A percentile compares a stretch with the other conserved stretches of the same genome.
phyloP scores from a whole-genome alignment of 768 basidiomycete genomes.

The Cystofilobasidium macerans region DNA sequence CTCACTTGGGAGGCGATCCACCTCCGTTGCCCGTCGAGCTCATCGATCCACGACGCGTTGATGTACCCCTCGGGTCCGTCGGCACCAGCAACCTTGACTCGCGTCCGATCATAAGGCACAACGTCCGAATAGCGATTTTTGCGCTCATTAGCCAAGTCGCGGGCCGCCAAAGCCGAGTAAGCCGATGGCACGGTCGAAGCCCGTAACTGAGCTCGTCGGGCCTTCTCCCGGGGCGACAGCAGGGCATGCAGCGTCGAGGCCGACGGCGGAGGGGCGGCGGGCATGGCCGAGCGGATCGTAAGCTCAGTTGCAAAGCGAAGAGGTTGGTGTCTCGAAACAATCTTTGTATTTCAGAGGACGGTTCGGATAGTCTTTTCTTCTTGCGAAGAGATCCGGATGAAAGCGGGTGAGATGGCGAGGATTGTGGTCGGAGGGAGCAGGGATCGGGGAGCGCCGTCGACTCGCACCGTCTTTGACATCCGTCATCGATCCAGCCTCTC shows the following conservation, averaged over 20 bases:
- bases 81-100: conserved; percentile 1
- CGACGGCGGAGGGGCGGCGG: too few species aligned
- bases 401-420: too few species aligned
- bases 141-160: not conserved
- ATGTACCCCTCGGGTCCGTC: conserved; percentile 32
- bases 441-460: too few species aligned
- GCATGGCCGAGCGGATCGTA: too few species aligned
- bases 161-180: not conserved
- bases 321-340: too few species aligned
- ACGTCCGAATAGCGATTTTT: conserved; percentile 22
- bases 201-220: not conserved
- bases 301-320: too few species aligned
- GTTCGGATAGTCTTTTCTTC: too few species aligned
- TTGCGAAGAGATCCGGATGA: too few species aligned
- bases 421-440: too few species aligned
- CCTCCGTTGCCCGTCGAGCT: conserved; percentile 30
- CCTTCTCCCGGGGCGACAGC: not conserved
- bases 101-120: conserved; percentile 14
- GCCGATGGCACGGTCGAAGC: not conserved
- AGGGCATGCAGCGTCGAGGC: not conserved
- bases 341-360: too few species aligned
- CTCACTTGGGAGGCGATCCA: conserved; percentile 39
- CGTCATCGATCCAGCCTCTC: too few species aligned
- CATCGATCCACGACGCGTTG: conserved; percentile 37
- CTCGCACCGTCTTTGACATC: too few species aligned